Conservation (phyloP, 768 basidiomycete genomes). For the Tephrocybe sp. region DNA sequence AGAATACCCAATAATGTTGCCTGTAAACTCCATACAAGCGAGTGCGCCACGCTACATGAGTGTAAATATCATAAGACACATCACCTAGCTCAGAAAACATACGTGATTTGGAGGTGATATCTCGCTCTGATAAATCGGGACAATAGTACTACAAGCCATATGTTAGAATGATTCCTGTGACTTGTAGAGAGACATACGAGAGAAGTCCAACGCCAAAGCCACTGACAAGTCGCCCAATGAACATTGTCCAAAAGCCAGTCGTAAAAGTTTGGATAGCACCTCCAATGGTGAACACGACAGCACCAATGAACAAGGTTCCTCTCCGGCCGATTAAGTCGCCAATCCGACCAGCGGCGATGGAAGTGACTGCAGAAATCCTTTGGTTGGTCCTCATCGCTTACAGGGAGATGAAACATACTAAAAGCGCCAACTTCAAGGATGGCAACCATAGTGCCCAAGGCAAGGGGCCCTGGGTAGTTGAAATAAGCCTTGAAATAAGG, state of each 20-base stretch:
- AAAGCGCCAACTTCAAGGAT: conserved; percentile 91
- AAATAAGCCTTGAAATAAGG: conserved; percentile 83
- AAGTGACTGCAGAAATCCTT: conserved; percentile 58
- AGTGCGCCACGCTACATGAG: conserved; percentile 72
- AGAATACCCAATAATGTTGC: conserved; percentile 89
- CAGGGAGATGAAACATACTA: conserved; percentile 41
- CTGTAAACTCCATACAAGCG: conserved; percentile 95
- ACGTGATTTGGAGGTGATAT: conserved; percentile 92
- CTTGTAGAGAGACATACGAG: conserved; percentile 46
- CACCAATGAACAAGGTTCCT: conserved; percentile 71
- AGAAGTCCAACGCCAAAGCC: conserved; percentile 75
- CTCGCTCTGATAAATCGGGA: conserved; percentile 94
- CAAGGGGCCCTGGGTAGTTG: conserved; percentile 66
- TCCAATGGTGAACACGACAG: conserved; percentile 71
- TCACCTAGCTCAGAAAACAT: conserved; percentile 18
- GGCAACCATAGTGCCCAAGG: conserved; percentile 95
- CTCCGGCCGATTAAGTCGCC: conserved; percentile 75
- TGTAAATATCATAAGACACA: neutral
- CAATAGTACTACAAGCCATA: conserved; percentile 70
- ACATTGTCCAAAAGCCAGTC: conserved; percentile 26
- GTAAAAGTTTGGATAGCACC: conserved; percentile 76
- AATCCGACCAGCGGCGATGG: conserved; percentile 78
- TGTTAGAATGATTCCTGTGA: neutral
- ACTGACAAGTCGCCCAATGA: conserved; percentile 64
- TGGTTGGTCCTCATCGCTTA: neutral